These are phyloP conservation scores for Tetrahymena elliotti DNA, from an alignment of 73 alveolate species.

Conservation along the genomic window DNA sequence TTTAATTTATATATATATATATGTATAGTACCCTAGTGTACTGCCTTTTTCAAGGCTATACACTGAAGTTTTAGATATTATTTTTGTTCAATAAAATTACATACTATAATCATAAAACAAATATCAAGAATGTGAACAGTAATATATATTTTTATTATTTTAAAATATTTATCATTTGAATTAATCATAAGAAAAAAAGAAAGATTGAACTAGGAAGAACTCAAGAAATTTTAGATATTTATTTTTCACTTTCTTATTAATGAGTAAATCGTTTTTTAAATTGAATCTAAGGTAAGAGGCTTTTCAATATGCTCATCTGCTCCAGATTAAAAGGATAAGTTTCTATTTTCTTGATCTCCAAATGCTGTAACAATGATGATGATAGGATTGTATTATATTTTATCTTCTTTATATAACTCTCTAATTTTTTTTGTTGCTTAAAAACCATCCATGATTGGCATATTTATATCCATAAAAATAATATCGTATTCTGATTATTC, in stretches of 20 bases:
- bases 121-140: neutral
- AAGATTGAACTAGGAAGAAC: too few species aligned
- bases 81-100: too few species aligned
- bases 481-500: neutral
- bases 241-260: neutral
- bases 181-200: too few species aligned
- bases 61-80: too few species aligned
- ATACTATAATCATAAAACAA: neutral
- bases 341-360: neutral
- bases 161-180: too few species aligned
- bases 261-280: neutral
- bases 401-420: neutral
- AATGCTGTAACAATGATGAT: neutral
- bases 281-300: neutral
- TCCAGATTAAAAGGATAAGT: neutral
- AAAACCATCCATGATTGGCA: constrained; percentile 44
- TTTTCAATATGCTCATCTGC: neutral
- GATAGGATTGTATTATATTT: neutral
- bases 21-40: too few species aligned
- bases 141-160: too few species aligned
- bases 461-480: constrained; percentile 37
- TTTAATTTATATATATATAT: too few species aligned
- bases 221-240: too few species aligned
- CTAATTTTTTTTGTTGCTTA: constrained; percentile 6
- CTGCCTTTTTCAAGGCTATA: too few species aligned